These are phyloP conservation scores for Darksidea phi DNA, from an alignment of 495 filamentous ascomycete genomes.

Conservation along the genomic window DNA sequence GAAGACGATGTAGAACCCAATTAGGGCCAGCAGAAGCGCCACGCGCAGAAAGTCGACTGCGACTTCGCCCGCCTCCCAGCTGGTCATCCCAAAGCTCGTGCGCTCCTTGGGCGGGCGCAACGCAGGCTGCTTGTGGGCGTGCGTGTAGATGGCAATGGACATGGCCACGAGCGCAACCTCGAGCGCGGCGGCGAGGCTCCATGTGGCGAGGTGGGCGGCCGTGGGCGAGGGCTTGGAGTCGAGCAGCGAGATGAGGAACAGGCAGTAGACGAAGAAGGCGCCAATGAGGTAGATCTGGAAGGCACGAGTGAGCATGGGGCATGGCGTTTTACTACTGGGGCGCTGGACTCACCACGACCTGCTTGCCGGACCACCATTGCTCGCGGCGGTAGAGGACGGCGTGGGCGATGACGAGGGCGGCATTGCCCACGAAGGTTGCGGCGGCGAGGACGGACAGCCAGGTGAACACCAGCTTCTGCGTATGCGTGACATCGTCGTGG, in stretches of 20 bases:
- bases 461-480: conserved; percentile 66
- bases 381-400: conserved; percentile 63
- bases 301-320: conserved; percentile 6
- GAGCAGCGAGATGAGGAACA: conserved; percentile 75
- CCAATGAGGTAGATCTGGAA: conserved; percentile 71
- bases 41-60: conserved; percentile 59
- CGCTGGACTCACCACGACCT: conserved; percentile 66
- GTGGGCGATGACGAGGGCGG: conserved; percentile 71
- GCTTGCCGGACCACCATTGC: conserved; percentile 89
- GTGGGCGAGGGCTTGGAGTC: conserved; percentile 75
- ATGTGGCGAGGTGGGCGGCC: conserved; percentile 68
- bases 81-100: conserved; percentile 53
- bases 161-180: conserved; percentile 68
- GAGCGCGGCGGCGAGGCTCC: conserved; percentile 64
- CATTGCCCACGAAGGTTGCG: conserved; percentile 71
- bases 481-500: conserved; percentile 55
- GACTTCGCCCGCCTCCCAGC: conserved; percentile 66
- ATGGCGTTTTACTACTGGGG: conserved; percentile 1
- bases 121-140: conserved; percentile 57
- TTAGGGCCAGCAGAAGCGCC: conserved; percentile 56
- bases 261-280: conserved; percentile 70
- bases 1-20: conserved; percentile 60
- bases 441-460: conserved; percentile 67
- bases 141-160: conserved; percentile 61
- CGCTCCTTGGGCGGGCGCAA: conserved; percentile 52